phyloP scores from a whole-genome alignment of 2,329 filamentous ascomycete genomes.

The Sporothrix curviconia region DNA sequence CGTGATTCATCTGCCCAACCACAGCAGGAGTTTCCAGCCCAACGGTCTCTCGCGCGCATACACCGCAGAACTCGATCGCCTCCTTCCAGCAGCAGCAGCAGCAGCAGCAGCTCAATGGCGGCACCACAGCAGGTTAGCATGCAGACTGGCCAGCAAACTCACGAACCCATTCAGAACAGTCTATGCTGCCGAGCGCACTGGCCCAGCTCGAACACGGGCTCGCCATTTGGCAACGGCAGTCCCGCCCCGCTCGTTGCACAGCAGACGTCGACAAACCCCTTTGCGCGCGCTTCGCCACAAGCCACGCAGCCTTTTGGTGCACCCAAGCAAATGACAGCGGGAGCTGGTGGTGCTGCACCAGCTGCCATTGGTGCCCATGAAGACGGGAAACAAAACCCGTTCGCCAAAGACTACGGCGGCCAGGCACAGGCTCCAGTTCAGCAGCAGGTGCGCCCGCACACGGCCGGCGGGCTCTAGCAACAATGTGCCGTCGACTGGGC shows the following conservation, averaged over 20 bases:
- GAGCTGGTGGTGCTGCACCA: slow-evolving; percentile 25
- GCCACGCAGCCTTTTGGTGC: slow-evolving; percentile 32
- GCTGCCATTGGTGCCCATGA: slow-evolving; percentile 41
- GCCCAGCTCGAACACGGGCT: slow-evolving; percentile 48
- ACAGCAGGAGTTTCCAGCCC: slow-evolving; percentile 44
- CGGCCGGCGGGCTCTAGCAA: slow-evolving; percentile 63
- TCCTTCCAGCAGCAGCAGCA: slow-evolving; percentile 42
- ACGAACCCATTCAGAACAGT: slow-evolving; percentile 95
- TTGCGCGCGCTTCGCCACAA: slow-evolving; percentile 61
- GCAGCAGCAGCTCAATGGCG: background rate
- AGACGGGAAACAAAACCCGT: slow-evolving; percentile 56
- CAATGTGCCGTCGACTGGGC: slow-evolving; percentile 36
- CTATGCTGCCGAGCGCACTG: slow-evolving; percentile 80
- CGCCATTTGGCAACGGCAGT: slow-evolving; percentile 16
- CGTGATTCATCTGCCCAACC: slow-evolving; percentile 67
- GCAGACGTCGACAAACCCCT: slow-evolving; percentile 77
- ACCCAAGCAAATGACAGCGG: slow-evolving; percentile 31
- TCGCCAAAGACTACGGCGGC: slow-evolving; percentile 45
- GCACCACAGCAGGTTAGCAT: slow-evolving; percentile 31
- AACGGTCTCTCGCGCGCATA: slow-evolving; percentile 46
- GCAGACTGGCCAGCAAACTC: slow-evolving; percentile 47
- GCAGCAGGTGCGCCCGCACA: slow-evolving; percentile 28
- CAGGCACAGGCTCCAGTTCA: too few relatives aligned
- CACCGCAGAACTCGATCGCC: slow-evolving; percentile 50
- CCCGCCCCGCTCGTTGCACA: slow-evolving; percentile 25